Conservation (phyloP, 257 asterid species). For the Plantago elongata region DNA sequence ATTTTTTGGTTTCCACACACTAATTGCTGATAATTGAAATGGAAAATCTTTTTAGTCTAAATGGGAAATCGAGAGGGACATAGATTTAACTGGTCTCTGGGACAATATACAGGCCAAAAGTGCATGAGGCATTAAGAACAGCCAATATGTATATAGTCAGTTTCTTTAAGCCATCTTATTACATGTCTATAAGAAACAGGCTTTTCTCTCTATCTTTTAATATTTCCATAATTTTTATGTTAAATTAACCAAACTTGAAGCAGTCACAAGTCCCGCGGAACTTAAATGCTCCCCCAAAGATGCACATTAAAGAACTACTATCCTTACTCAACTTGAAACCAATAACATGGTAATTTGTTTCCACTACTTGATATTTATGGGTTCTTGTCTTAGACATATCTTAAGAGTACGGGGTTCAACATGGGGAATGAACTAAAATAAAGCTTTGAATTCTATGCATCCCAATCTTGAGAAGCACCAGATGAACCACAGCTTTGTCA, state of each 20-base stretch:
- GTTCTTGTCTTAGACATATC: neutral
- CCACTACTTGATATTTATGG: neutral
- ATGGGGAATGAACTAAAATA: neutral
- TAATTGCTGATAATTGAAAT: constrained; percentile 41
- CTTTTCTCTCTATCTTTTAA: too few relatives aligned
- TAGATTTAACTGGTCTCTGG: neutral
- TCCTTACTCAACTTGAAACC: neutral
- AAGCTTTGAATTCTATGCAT: too few relatives aligned
- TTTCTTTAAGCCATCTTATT: too few relatives aligned
- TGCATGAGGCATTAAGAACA: neutral
- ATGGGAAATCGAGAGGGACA: neutral
- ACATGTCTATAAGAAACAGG: too few relatives aligned
- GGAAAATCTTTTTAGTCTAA: neutral
- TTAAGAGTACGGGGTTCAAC: neutral
- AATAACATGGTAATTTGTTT: neutral
- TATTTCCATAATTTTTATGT: too few relatives aligned
- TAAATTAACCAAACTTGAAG: too few relatives aligned
- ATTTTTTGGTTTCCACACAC: constrained; percentile 66
- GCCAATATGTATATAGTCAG: neutral
- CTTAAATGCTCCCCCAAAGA: too few relatives aligned
- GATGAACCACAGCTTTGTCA: neutral
- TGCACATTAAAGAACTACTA: too few relatives aligned
- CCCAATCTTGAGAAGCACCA: neutral
- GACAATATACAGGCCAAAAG: neutral
- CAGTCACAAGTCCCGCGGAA: too few relatives aligned